A percentile compares a stretch with the other conserved stretches of the same genome.
Conservation (phyloP, 257 asterid species). For the Scutellaria baicalensis region DNA sequence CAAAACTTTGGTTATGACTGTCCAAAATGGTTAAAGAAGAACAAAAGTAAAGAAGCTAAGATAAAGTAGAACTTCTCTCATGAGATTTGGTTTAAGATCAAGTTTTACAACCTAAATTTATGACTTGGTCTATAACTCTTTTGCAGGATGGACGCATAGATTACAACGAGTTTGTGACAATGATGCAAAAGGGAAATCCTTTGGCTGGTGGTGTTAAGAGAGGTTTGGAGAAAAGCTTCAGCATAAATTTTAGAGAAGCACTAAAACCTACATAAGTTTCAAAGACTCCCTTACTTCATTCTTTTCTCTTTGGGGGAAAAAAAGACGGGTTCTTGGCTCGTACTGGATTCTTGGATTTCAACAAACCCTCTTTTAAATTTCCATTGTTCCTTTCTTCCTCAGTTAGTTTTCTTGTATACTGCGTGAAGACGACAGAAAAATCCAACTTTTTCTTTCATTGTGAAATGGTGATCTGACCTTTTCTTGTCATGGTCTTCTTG, state of each 20-base stretch:
- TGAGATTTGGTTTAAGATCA: no score
- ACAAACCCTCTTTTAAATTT: not conserved
- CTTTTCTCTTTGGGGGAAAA: not conserved
- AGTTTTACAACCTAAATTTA: not conserved
- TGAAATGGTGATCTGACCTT: not conserved
- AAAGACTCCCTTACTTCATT: not conserved
- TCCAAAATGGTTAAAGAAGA: no score
- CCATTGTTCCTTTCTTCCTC: not conserved
- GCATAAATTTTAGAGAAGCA: conserved; percentile 61
- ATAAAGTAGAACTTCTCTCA: no score
- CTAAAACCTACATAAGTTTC: conserved; percentile 33
- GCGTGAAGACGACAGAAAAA: conserved; percentile 3
- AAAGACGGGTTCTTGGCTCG: not conserved
- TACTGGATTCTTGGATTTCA: not conserved
- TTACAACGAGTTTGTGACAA: conserved; percentile 71
- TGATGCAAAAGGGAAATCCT: conserved; percentile 77
- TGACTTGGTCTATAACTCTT: not conserved
- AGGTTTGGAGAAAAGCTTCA: conserved; percentile 65
- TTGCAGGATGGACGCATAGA: conserved; percentile 85
- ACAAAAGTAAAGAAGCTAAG: no score
- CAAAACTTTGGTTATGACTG: no score
- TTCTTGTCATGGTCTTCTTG: not conserved
- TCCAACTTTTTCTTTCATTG: not conserved
- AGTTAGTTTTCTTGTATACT: conserved; percentile 15
- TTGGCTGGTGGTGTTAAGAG: conserved; percentile 41